phyloP scores from a whole-genome alignment of 176 grass and related monocot genomes.

The Areca catechu region DNA sequence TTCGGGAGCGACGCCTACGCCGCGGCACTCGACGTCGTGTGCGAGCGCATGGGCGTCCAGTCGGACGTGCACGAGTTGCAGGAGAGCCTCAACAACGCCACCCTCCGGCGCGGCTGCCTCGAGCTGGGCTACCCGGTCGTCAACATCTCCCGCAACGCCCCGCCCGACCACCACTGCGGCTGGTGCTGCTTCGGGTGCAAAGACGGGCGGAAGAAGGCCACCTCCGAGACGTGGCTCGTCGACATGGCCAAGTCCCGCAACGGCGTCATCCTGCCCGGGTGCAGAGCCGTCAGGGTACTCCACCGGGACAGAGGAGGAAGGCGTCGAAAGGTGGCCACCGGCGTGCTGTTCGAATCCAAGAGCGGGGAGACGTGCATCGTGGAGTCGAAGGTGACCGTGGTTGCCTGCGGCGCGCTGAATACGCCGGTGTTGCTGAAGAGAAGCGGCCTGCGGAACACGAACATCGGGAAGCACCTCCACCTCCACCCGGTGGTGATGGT shows the following conservation, averaged over 20 bases:
- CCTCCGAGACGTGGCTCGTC: slow-evolving; percentile 14
- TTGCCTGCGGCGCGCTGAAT: slow-evolving; percentile 21
- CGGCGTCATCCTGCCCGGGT: slow-evolving; percentile 11
- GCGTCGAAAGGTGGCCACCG: slow-evolving; percentile 2
- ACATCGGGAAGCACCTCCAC: slow-evolving; percentile 27
- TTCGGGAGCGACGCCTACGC: slow-evolving; percentile 22
- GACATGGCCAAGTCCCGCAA: slow-evolving; percentile 14
- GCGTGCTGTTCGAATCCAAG: slow-evolving; percentile 1
- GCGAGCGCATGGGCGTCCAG: slow-evolving; percentile 22
- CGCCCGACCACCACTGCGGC: slow-evolving; percentile 21
- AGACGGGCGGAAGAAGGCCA: slow-evolving; percentile 16
- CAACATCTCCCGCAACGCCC: slow-evolving; percentile 14
- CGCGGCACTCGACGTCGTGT: slow-evolving; percentile 11
- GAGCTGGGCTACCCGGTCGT: neutral
- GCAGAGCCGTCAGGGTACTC: slow-evolving; percentile 5
- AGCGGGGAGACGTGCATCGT: neutral
- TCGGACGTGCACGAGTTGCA: neutral
- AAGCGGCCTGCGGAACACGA: slow-evolving; percentile 13
- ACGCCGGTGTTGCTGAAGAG: slow-evolving; percentile 16
- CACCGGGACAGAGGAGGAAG: neutral
- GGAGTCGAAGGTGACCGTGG: slow-evolving; percentile 16
- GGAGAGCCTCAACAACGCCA: slow-evolving; percentile 3
- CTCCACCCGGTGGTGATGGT: slow-evolving; percentile 19
- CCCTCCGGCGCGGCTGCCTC: slow-evolving; percentile 8
- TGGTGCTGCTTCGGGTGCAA: slow-evolving; percentile 24